Evolutionary conservation across 129 eudicot species (phyloP).

Genomic region (Calendula officinalis): DNA sequence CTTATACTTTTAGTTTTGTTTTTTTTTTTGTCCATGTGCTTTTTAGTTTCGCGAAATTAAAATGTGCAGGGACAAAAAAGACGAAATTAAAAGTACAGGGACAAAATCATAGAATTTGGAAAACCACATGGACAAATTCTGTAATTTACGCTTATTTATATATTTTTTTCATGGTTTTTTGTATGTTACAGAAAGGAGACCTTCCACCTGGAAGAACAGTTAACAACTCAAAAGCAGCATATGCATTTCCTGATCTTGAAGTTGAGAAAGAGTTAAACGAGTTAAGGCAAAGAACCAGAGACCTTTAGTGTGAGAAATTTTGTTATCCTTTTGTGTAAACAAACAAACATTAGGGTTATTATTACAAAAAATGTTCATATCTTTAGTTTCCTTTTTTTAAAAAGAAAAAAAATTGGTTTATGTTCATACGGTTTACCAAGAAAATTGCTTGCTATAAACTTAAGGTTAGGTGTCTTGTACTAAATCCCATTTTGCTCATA

Average conservation of each 20-base stretch:
- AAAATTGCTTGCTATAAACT: too few relatives aligned
- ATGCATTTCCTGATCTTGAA: conserved; percentile 66
- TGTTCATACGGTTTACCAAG: conserved; percentile 18
- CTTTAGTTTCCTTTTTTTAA: neutral
- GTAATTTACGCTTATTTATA: too few relatives aligned
- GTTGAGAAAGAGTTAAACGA: conserved; percentile 84
- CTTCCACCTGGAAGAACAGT: conserved; percentile 86
- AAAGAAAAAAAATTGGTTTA: conserved; percentile 3
- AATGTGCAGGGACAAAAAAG: too few relatives aligned
- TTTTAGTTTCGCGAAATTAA: too few relatives aligned
- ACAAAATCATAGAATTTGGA: too few relatives aligned
- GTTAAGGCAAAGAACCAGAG: conserved; percentile 63
- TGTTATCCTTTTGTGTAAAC: neutral
- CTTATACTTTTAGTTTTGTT: too few relatives aligned
- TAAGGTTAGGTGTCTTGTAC: too few relatives aligned
- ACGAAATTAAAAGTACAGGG: too few relatives aligned
- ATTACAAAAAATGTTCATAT: conserved; percentile 21
- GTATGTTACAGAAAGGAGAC: conserved; percentile 72
- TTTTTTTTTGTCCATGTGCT: too few relatives aligned
- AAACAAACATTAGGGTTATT: neutral
- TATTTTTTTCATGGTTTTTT: neutral
- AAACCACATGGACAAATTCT: too few relatives aligned
- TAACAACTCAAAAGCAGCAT: conserved; percentile 43
- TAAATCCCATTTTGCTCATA: too few relatives aligned
- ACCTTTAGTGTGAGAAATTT: conserved; percentile 29